Evolutionary conservation across 2,329 filamentous ascomycete species (phyloP).

Genomic region (Parafenestella ontariensis): DNA sequence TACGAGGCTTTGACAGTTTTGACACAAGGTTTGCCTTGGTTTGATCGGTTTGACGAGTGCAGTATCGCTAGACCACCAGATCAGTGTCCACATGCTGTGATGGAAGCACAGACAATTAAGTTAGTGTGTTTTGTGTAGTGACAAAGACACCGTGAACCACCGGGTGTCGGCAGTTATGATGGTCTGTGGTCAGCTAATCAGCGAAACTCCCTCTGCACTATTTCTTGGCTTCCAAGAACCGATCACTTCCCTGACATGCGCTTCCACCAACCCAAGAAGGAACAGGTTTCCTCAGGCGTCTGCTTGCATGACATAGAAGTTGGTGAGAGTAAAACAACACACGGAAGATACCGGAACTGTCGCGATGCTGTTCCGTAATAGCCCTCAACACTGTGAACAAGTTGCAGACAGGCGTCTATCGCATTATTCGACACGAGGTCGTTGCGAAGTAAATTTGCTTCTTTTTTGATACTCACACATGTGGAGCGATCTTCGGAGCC

Average conservation of each 20-base stretch:
- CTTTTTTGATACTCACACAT: slow-evolving; percentile 10
- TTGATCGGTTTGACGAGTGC: neutral
- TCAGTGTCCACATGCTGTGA: neutral
- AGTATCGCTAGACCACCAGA: neutral
- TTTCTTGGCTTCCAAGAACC: too few relatives aligned
- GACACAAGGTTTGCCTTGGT: neutral
- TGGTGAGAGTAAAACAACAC: neutral
- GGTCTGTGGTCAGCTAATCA: neutral
- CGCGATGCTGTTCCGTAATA: neutral
- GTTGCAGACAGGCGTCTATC: neutral
- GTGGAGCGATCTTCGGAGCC: slow-evolving; percentile 10
- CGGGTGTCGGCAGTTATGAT: too few relatives aligned
- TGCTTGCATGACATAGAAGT: neutral
- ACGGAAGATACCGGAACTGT: neutral
- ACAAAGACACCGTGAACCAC: too few relatives aligned
- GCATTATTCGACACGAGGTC: neutral
- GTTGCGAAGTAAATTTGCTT: neutral
- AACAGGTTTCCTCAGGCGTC: neutral
- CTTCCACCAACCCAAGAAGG: neutral
- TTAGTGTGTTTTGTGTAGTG: neutral
- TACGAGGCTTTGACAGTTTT: neutral
- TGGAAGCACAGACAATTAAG: neutral
- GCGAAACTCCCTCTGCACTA: too few relatives aligned
- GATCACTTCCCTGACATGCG: neutral
- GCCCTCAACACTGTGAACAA: neutral